Percentiles rank a stretch among this genome's conserved stretches.
Evolutionary conservation across 345 rosid species (phyloP).

Genomic region (Citrus sp.): DNA sequence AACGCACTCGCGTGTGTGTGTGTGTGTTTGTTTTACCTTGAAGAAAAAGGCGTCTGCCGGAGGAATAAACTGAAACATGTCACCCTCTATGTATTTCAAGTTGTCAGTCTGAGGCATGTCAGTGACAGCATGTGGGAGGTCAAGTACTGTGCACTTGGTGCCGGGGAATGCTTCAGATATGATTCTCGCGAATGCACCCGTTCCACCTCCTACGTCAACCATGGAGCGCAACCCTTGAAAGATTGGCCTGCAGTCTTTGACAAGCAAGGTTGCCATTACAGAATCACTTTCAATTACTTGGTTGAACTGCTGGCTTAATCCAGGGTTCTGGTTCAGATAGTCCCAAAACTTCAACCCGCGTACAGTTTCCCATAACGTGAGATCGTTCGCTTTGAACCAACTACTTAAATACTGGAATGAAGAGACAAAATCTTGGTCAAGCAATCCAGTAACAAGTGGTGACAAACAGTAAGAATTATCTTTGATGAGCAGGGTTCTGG

Average conservation of each 20-base stretch:
- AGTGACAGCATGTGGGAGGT: constrained; percentile 20
- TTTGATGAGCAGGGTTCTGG: no score
- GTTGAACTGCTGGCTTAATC: no score
- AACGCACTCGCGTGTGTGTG: no score
- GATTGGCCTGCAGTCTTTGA: constrained; percentile 8
- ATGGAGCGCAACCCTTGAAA: constrained; percentile 17
- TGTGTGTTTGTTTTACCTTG: not conserved
- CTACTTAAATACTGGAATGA: constrained; percentile 30
- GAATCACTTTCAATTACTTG: constrained; percentile 14
- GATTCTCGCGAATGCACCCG: constrained; percentile 13
- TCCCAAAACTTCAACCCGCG: constrained; percentile 20
- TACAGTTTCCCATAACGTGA: not conserved
- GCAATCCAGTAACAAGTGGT: constrained; percentile 29
- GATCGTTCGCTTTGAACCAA: constrained; percentile 23
- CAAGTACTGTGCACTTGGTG: constrained; percentile 15
- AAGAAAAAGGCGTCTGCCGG: constrained; percentile 6
- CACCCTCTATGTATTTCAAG: constrained; percentile 14
- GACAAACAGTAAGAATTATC: constrained; percentile 23
- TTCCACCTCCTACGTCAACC: constrained; percentile 29
- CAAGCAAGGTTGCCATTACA: not conserved
- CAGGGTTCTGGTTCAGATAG: no score
- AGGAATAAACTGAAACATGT: constrained; percentile 22
- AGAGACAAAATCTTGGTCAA: constrained; percentile 21
- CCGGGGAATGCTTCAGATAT: constrained; percentile 14
- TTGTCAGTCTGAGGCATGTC: not conserved